phyloP scores from a whole-genome alignment of 2,329 filamentous ascomycete genomes.

The Onygenales sp. region DNA sequence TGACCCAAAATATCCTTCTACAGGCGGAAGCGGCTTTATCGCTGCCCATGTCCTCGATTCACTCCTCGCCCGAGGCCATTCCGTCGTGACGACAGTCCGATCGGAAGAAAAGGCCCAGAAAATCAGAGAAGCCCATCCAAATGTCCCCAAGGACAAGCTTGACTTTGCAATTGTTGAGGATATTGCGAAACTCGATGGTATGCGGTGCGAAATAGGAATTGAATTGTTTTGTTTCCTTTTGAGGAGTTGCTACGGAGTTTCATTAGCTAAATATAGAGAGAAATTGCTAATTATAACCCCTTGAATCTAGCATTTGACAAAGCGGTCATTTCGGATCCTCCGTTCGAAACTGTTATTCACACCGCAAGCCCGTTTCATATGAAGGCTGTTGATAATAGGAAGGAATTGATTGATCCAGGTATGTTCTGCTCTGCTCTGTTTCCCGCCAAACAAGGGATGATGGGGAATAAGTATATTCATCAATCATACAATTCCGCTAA shows the following conservation, averaged over 20 bases:
- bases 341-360: constrained; percentile 65
- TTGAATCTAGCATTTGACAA: constrained; percentile 51
- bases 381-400: constrained; percentile 60
- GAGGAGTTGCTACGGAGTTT: background rate
- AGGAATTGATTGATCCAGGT: constrained; percentile 46
- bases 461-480: background rate
- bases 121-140: constrained; percentile 47
- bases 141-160: constrained; percentile 45
- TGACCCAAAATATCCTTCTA: constrained; percentile 1
- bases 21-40: constrained; percentile 55
- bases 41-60: constrained; percentile 55
- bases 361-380: constrained; percentile 67
- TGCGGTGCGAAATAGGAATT: background rate
- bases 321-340: constrained; percentile 51
- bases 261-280: background rate
- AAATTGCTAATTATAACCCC: background rate
- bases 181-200: constrained; percentile 44
- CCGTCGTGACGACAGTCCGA: constrained; percentile 54
- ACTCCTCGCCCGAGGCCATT: constrained; percentile 47
- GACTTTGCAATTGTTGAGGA: constrained; percentile 62
- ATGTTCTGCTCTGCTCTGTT: constrained; percentile 34
- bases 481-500: background rate
- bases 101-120: constrained; percentile 53
- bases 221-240: background rate
- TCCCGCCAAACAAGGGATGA: too few species aligned